Evolutionary conservation across 108 stramenopile genomes (phyloP), one percentile per base, ranked within the genome.

Genomic region (Nitzschia sp.): DNA sequence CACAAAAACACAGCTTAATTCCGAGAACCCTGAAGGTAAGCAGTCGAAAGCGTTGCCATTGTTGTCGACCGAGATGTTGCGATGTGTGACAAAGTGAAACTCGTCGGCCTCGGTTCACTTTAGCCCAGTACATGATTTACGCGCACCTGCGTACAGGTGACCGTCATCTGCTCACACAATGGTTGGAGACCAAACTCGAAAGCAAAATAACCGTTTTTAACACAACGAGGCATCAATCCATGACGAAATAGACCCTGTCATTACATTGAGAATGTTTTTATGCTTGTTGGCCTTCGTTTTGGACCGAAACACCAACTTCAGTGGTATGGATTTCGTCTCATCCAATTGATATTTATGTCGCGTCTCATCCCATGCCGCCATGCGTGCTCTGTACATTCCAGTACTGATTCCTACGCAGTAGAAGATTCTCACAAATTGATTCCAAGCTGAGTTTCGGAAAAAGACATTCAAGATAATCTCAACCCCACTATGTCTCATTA

Each of bases 371-470:
- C 13, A 13, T 42, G 38, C 38, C 38, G 38, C 9, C 38, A 42
- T 42, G 38, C 38, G 6, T 42, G 38, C 38, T 13, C 38, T 9
- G 38, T 42, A 42, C 9, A 42, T 6, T 42, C 38, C 6, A 54
- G 54, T 59, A 59, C 58, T 33, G 31, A 21, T 59, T 59, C 58
- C 58, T 59, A 59, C 58, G 58, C 34, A 59, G n/a, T n/a, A n/a
- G 45, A 53, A n/a, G 5, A 53, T 53, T 53, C 19, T 53, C 38
- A 13, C 9, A 13, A 42, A 13, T 6, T 9, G 38, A 13, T 42
- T 13, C 6, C 38, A 42, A 42, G 13, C 6, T 42, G 9, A 42
- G 6, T 42, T 6, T 9, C 38, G 13, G 13, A 13, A 42, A 42
- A 42, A 42, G 38, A 42, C 38, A 6, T 6, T n/a, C 8, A 53